Percentiles rank a stretch among this genome's conserved stretches.
phyloP scores from a whole-genome alignment of 768 basidiomycete species.

The Russula sp. region DNA sequence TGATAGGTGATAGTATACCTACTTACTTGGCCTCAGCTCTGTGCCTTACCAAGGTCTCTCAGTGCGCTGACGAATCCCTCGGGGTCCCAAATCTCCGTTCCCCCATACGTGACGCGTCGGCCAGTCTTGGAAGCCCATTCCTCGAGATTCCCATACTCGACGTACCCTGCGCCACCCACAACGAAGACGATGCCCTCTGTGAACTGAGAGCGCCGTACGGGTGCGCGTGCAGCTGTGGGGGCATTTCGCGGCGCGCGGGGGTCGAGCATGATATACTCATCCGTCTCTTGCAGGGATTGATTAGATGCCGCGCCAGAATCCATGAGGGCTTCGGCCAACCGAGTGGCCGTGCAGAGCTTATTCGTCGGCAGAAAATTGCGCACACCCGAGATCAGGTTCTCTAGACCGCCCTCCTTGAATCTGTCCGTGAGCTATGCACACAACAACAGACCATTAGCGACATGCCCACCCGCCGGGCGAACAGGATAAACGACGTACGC shows the following conservation, averaged over 20 bases:
- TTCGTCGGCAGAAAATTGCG: conserved; percentile 96
- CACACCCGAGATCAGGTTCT: conserved; percentile 95
- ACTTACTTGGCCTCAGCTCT: conserved; percentile 22
- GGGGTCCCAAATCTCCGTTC: conserved; percentile 92
- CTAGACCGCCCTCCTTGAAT: conserved; percentile 91
- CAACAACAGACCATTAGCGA: neutral
- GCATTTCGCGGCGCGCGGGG: conserved; percentile 36
- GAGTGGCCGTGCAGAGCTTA: conserved; percentile 87
- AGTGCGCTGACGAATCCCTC: conserved; percentile 74
- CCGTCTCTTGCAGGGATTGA: conserved; percentile 59
- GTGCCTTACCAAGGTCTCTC: conserved; percentile 51
- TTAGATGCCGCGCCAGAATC: conserved; percentile 88
- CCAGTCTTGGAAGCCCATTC: conserved; percentile 86
- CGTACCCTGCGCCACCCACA: conserved; percentile 94
- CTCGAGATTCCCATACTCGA: conserved; percentile 93
- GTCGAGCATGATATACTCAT: conserved; percentile 54
- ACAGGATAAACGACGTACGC: conserved; percentile 43
- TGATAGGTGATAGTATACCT: too few relatives aligned
- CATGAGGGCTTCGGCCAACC: conserved; percentile 94
- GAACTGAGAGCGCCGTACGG: conserved; percentile 65
- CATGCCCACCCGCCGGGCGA: neutral
- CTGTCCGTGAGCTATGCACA: conserved; percentile 76
- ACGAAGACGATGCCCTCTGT: conserved; percentile 87
- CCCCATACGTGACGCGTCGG: conserved; percentile 87
- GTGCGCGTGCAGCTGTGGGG: conserved; percentile 30